Conservation (phyloP, 2,329 filamentous ascomycete species). For the Falciphora oryzae region DNA sequence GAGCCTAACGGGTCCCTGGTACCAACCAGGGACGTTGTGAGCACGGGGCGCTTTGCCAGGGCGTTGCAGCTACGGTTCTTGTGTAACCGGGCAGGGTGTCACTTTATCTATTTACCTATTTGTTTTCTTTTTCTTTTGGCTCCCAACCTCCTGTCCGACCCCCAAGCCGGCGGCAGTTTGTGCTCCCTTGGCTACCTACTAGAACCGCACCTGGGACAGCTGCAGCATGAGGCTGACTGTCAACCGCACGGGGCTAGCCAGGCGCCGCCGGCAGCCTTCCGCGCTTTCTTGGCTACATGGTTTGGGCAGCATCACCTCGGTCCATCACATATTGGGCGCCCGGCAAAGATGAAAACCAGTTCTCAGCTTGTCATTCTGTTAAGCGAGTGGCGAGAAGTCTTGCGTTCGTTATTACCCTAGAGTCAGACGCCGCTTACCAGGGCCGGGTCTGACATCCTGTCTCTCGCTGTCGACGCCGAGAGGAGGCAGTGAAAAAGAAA, state of each 20-base stretch:
- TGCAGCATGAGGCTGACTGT: constrained; percentile 1
- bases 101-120: background rate
- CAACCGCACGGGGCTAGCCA: background rate
- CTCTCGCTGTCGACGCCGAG: background rate
- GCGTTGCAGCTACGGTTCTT: background rate
- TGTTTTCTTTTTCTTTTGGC: too few relatives aligned
- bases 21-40: background rate
- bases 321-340: background rate
- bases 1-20: background rate
- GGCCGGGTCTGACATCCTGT: background rate
- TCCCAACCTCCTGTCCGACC: background rate
- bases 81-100: background rate
- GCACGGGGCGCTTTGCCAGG: background rate
- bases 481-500: background rate
- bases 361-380: background rate
- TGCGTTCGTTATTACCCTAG: background rate
- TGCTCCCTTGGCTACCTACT: background rate
- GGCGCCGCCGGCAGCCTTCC: background rate
- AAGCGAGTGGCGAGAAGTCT: background rate
- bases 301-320: background rate
- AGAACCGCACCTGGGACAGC: background rate
- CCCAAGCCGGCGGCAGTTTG: background rate
- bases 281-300: background rate
- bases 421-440: background rate
- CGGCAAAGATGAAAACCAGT: background rate